Evolutionary conservation across 192 early-diverging fungal species (phyloP).

Genomic region (Chytriomyces sp.): DNA sequence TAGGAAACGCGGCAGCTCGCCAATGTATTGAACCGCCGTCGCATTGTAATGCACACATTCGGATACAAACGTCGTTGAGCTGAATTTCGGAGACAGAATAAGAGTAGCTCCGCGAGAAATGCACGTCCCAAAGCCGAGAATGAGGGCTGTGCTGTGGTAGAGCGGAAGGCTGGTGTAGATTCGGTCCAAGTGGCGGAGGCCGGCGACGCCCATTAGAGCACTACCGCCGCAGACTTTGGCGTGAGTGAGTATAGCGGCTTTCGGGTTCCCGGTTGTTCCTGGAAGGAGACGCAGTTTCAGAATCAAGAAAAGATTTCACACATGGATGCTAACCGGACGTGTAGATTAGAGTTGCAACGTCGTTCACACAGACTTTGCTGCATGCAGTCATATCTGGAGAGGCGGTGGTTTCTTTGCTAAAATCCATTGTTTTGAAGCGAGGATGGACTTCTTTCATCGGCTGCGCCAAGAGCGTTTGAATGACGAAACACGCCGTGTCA

Average conservation of each 20-base stretch:
- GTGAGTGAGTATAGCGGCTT: conserved; percentile 60
- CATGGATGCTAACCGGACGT: conserved; percentile 56
- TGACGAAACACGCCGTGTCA: background rate
- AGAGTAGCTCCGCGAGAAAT: conserved; percentile 49
- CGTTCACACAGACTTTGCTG: conserved; percentile 15
- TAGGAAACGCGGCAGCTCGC: conserved; percentile 74
- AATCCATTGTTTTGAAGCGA: conserved; percentile 1
- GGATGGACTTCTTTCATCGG: background rate
- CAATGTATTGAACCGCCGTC: conserved; percentile 62
- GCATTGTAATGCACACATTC: conserved; percentile 32
- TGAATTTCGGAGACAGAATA: conserved; percentile 66
- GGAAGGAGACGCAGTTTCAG: background rate
- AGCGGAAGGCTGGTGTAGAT: conserved; percentile 66
- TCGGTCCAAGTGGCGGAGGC: conserved; percentile 42
- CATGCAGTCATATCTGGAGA: background rate
- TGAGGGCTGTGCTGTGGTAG: conserved; percentile 67
- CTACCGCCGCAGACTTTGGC: conserved; percentile 38
- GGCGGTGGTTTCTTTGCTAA: background rate
- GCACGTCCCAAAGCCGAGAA: conserved; percentile 26
- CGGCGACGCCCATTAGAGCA: conserved; percentile 37
- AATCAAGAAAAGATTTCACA: background rate
- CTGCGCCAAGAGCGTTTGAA: background rate
- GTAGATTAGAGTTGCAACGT: conserved; percentile 49
- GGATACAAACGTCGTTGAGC: conserved; percentile 28
- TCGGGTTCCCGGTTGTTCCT: conserved; percentile 63